These are phyloP conservation scores for Lojkania enalia DNA, from an alignment of 2,329 filamentous ascomycete genomes.

Conservation along the genomic window DNA sequence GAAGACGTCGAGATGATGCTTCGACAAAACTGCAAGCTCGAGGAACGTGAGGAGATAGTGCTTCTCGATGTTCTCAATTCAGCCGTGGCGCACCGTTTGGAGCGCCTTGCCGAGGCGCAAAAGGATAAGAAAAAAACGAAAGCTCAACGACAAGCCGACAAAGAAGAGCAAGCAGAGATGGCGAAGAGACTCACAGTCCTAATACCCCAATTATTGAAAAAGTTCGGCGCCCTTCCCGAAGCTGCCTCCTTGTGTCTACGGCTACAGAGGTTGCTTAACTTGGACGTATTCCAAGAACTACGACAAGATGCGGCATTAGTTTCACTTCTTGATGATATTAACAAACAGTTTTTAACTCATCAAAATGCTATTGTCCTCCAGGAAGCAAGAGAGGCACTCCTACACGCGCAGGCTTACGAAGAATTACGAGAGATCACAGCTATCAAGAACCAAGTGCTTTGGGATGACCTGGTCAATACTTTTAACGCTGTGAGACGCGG, in stretches of 20 bases:
- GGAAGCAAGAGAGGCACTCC: slow-evolving; percentile 78
- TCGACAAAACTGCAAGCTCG: slow-evolving; percentile 72
- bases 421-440: slow-evolving; percentile 87
- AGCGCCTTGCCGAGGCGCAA: slow-evolving; percentile 65
- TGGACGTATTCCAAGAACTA: slow-evolving; percentile 85
- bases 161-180: slow-evolving; percentile 77
- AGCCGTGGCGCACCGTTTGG: slow-evolving; percentile 74
- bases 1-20: slow-evolving; percentile 66
- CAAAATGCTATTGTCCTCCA: slow-evolving; percentile 81
- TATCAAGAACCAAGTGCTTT: slow-evolving; percentile 76
- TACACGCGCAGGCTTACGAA: slow-evolving; percentile 83
- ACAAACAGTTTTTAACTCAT: slow-evolving; percentile 92
- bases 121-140: slow-evolving; percentile 62
- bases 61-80: slow-evolving; percentile 85
- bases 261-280: slow-evolving; percentile 81
- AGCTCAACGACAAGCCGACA: slow-evolving; percentile 58
- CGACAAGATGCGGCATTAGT: slow-evolving; percentile 84
- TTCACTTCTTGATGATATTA: slow-evolving; percentile 84
- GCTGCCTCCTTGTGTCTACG: slow-evolving; percentile 85
- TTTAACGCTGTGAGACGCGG: slow-evolving; percentile 71
- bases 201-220: slow-evolving; percentile 85
- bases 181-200: slow-evolving; percentile 75
- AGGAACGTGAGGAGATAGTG: slow-evolving; percentile 77
- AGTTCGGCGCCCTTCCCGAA: slow-evolving; percentile 86
- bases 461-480: slow-evolving; percentile 79